Percentiles rank a stretch among this genome's conserved stretches.
Evolutionary conservation across 2,329 filamentous ascomycete genomes (phyloP).

Genomic region (Arthrocladium fulminans): DNA sequence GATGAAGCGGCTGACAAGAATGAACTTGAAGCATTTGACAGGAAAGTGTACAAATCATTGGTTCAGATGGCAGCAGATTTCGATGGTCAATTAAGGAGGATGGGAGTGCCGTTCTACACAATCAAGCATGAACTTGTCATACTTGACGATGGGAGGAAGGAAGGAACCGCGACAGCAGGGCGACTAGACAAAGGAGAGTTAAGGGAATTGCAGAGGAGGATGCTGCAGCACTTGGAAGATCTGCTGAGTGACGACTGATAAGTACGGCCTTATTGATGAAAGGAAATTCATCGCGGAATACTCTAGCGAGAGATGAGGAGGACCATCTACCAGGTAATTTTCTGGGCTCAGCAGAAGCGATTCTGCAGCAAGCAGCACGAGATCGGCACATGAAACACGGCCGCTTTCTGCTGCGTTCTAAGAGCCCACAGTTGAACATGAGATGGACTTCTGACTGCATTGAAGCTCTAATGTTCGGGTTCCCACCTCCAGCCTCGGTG

Average conservation of each 20-base stretch:
- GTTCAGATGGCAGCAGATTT: conserved; percentile 52
- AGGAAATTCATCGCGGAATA: no score
- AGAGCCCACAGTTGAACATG: no score
- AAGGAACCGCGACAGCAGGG: conserved; percentile 16
- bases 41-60: conserved; percentile 54
- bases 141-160: conserved; percentile 20
- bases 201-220: conserved; percentile 37
- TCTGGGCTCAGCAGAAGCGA: no score
- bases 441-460: no score
- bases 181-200: conserved; percentile 36
- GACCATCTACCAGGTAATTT: no score
- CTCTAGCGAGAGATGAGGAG: no score
- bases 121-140: conserved; percentile 39
- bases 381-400: no score
- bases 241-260: conserved; percentile 33
- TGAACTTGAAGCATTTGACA: conserved; percentile 52
- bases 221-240: conserved; percentile 45
- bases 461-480: no score
- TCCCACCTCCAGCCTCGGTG: conserved; percentile 11
- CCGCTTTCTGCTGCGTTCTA: no score
- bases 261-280: neutral
- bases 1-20: conserved; percentile 36
- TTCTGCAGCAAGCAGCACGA: no score
- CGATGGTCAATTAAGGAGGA: conserved; percentile 44
- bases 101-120: conserved; percentile 56